Percentiles rank a stretch among this genome's conserved stretches.
Conservation (phyloP, 2,329 filamentous ascomycete genomes). For the Sarocladium kiliense region DNA sequence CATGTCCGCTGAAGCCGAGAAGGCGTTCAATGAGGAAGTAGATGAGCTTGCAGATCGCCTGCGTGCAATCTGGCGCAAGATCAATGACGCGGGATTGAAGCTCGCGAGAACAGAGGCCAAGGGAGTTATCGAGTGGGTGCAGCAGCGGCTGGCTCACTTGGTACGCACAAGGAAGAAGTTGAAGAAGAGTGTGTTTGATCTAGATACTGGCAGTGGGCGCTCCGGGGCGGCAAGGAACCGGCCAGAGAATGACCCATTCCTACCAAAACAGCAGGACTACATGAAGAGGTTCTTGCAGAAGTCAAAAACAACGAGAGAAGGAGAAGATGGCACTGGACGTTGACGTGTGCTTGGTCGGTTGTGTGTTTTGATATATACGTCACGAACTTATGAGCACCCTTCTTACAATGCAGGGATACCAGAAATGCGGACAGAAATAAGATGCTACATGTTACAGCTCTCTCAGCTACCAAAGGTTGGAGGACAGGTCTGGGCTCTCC, state of each 20-base stretch:
- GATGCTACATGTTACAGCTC: conserved; percentile 9
- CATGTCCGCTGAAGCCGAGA: conserved; percentile 22
- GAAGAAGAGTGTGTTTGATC: conserved; percentile 47
- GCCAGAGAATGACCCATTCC: conserved; percentile 30
- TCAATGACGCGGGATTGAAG: conserved; percentile 69
- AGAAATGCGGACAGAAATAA: background rate
- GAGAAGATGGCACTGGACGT: background rate
- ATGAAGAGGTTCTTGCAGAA: conserved; percentile 43
- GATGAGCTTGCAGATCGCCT: conserved; percentile 61
- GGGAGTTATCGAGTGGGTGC: conserved; percentile 66
- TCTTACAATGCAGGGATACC: background rate
- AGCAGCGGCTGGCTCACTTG: conserved; percentile 64
- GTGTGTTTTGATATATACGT: too few species aligned
- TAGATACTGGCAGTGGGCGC: conserved; percentile 10
- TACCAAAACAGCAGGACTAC: conserved; percentile 41
- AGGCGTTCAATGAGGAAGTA: conserved; percentile 62
- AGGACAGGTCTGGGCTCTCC: conserved; percentile 14
- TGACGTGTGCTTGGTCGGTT: background rate
- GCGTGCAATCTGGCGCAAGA: conserved; percentile 53
- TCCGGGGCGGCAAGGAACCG: conserved; percentile 9
- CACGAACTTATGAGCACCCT: background rate
- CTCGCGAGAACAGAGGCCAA: conserved; percentile 73
- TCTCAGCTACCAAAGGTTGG: conserved; percentile 4
- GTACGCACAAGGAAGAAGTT: conserved; percentile 60
- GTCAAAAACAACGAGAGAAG: background rate